Conservation (phyloP, 2,329 filamentous ascomycete species). For the Aspergillus versicolor region DNA sequence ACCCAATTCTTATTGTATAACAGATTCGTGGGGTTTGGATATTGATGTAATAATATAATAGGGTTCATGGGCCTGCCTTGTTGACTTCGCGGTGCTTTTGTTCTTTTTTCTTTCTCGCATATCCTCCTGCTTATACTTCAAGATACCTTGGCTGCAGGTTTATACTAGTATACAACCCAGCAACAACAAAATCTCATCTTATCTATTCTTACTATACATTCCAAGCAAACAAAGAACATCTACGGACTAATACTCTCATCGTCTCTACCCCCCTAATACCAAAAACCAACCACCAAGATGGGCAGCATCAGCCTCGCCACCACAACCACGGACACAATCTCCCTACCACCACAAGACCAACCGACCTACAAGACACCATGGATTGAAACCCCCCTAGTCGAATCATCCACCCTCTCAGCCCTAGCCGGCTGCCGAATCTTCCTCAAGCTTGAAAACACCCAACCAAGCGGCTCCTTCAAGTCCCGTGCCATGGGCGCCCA, state of each 20-base stretch:
- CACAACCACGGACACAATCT: slow-evolving; percentile 17
- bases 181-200: not conserved
- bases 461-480: slow-evolving; percentile 85
- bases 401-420: slow-evolving; percentile 65
- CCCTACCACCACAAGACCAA: not conserved
- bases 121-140: not conserved
- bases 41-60: slow-evolving; percentile 24
- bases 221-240: not conserved
- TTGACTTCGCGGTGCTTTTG: not conserved
- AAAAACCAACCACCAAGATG: slow-evolving; percentile 25
- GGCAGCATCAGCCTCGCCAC: slow-evolving; percentile 32
- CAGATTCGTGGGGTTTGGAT: slow-evolving; percentile 20
- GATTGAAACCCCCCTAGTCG: slow-evolving; percentile 70
- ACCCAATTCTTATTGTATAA: slow-evolving; percentile 28
- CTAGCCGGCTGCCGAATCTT: slow-evolving; percentile 76
- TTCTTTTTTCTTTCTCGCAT: not conserved
- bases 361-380: slow-evolving; percentile 52
- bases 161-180: not conserved
- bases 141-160: not conserved
- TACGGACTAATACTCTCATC: not conserved
- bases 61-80: slow-evolving; percentile 12
- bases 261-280: not conserved
- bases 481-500: slow-evolving; percentile 72
- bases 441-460: slow-evolving; percentile 81
- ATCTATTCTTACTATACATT: not conserved